phyloP scores from a whole-genome alignment of 1,139 yeast species.

The Yamadazyma buinensis region DNA sequence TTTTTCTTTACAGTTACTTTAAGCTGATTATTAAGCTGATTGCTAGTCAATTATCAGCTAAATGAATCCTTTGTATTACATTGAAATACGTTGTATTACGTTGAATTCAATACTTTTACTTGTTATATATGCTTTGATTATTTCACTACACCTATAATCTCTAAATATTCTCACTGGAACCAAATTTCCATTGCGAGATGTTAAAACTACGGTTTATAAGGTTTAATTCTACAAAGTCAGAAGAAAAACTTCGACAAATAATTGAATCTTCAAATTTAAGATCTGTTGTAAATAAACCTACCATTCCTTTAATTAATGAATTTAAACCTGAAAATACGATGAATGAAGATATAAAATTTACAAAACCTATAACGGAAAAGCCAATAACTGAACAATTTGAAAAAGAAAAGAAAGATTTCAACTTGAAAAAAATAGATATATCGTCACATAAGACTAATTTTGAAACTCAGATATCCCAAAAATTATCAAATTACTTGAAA shows the following conservation, averaged over 20 bases:
- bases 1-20: too few species aligned
- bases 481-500: conserved; percentile 52
- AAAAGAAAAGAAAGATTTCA: neutral
- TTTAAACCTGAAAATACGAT: neutral
- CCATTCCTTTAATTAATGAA: neutral
- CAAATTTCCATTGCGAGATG: neutral
- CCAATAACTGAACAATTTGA: neutral
- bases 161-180: too few species aligned
- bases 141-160: too few species aligned
- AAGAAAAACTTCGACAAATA: conserved; percentile 11
- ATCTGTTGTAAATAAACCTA: neutral
- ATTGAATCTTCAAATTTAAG: conserved; percentile 7
- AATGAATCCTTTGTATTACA: too few species aligned
- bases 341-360: too few species aligned
- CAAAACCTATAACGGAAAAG: neutral
- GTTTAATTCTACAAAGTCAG: conserved; percentile 6
- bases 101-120: too few species aligned
- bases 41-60: too few species aligned
- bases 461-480: conserved; percentile 24
- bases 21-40: too few species aligned
- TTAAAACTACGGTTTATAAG: conserved; percentile 5
- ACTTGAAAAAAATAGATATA: conserved; percentile 19
- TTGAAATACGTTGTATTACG: too few species aligned
- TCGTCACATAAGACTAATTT: conserved; percentile 36
- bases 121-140: too few species aligned